These are phyloP conservation scores for Lipomyces kockii DNA, from an alignment of 805 yeast species.

Conservation along the genomic window DNA sequence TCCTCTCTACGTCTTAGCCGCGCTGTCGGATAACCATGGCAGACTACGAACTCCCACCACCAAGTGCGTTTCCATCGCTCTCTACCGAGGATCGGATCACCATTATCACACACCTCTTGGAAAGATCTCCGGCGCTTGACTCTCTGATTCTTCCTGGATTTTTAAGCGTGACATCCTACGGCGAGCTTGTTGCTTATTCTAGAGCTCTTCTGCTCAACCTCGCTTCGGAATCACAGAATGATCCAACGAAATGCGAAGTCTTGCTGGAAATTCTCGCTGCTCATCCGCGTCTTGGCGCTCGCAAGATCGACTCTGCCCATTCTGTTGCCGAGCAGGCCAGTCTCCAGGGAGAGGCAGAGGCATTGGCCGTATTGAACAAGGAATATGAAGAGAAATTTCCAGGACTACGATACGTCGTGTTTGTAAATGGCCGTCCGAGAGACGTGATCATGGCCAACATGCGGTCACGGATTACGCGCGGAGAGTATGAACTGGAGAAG, in stretches of 20 bases:
- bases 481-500: conserved; percentile 61
- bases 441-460: conserved; percentile 66
- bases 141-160: conserved; percentile 45
- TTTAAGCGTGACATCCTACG: conserved; percentile 38
- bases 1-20: neutral
- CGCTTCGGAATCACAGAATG: conserved; percentile 40
- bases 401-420: conserved; percentile 82
- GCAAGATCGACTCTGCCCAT: conserved; percentile 58
- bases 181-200: conserved; percentile 54
- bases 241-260: conserved; percentile 40
- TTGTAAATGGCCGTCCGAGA: conserved; percentile 82
- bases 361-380: conserved; percentile 57
- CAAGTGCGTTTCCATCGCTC: conserved; percentile 25
- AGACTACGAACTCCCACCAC: conserved; percentile 30
- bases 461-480: conserved; percentile 60
- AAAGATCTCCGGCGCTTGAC: conserved; percentile 60
- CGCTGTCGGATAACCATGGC: neutral
- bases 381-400: conserved; percentile 68
- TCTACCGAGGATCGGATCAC: conserved; percentile 44
- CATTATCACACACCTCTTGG: conserved; percentile 63
- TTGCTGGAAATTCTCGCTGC: conserved; percentile 69
- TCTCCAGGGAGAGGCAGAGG: conserved; percentile 54
- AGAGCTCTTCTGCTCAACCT: conserved; percentile 49
- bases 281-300: conserved; percentile 85
- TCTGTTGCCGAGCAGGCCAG: conserved; percentile 74